Conservation (phyloP, 768 basidiomycete species). For the Suillus subaureus region DNA sequence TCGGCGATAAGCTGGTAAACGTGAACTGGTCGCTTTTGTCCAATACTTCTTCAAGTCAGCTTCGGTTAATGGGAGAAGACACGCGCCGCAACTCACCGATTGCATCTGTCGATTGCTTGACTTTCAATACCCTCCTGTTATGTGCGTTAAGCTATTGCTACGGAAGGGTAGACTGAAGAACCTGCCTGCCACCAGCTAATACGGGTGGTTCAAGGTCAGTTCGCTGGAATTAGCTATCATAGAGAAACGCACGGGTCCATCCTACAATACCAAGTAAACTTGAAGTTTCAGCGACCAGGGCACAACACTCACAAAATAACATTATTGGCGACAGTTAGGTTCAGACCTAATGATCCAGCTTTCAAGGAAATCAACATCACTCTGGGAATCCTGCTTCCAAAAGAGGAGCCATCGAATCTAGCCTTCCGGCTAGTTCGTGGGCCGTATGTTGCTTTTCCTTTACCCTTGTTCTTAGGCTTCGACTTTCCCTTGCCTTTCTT, state of each 20-base stretch:
- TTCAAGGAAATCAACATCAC: conserved; percentile 90
- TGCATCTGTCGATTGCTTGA: conserved; percentile 81
- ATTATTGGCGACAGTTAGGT: conserved; percentile 88
- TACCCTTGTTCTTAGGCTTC: conserved; percentile 44
- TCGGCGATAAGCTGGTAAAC: conserved; percentile 92
- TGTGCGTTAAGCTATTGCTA: conserved; percentile 14
- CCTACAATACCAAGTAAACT: conserved; percentile 36
- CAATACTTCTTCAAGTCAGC: conserved; percentile 49
- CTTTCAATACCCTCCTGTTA: conserved; percentile 78
- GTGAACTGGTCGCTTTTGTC: conserved; percentile 80
- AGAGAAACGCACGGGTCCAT: conserved; percentile 76
- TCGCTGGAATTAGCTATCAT: conserved; percentile 5
- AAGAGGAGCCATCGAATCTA: conserved; percentile 23
- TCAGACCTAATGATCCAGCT: conserved; percentile 83
- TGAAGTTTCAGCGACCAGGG: conserved; percentile 1
- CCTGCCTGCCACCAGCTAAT: conserved; percentile 76
- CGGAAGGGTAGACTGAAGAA: conserved; percentile 9
- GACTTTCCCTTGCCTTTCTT: conserved; percentile 32
- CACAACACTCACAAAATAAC: conserved; percentile 65
- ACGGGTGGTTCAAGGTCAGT: conserved; percentile 8
- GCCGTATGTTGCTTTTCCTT: conserved; percentile 35
- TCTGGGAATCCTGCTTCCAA: conserved; percentile 54
- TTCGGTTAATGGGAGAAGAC: conserved; percentile 6
- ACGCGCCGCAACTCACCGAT: conserved; percentile 47
- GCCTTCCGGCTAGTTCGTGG: conserved; percentile 12